Conservation (phyloP, 1,284 basidiomycete genomes). For the Mycena citricolor region DNA sequence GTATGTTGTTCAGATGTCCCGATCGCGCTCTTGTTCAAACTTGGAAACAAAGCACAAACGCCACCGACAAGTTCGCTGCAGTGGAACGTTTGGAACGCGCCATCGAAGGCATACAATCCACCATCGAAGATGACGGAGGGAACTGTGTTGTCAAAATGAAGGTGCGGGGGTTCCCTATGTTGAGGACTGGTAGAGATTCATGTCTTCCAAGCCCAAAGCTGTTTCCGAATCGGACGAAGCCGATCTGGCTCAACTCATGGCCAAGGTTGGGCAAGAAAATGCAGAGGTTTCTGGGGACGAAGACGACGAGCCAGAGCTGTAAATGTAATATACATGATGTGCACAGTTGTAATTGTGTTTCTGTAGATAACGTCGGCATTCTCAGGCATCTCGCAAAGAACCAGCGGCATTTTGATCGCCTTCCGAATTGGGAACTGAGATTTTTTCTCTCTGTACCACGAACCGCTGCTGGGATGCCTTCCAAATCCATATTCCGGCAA, state of each 20-base stretch:
- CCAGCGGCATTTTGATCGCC: too few relatives aligned
- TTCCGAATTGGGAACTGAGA: too few relatives aligned
- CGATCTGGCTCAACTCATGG: constrained; percentile 93
- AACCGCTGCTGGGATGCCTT: too few relatives aligned
- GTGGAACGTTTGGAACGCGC: constrained; percentile 93
- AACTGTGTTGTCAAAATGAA: constrained; percentile 95
- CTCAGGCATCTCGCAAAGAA: too few relatives aligned
- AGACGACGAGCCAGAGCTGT: constrained; percentile 65
- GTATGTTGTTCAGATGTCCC: background rate
- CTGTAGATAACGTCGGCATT: too few relatives aligned
- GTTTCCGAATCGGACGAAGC: constrained; percentile 97
- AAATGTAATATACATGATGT: background rate
- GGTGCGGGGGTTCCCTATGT: too few relatives aligned
- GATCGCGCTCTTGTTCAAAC: too few relatives aligned
- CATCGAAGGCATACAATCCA: constrained; percentile 85
- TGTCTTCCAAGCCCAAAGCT: constrained; percentile 93
- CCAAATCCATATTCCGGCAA: constrained; percentile 86
- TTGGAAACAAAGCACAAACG: constrained; percentile 85
- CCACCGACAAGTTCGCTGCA: constrained; percentile 95
- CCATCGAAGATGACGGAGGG: constrained; percentile 85
- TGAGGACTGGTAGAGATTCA: too few relatives aligned
- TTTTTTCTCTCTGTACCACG: constrained; percentile 30
- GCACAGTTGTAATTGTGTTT: too few relatives aligned
- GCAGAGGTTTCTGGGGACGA: constrained; percentile 94
- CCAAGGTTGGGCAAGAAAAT: constrained; percentile 87